Base-by-base conservation (phyloP, 2,329 filamentous ascomycete genomes). In the Tolypocladium ophioglossoides region DNA sequence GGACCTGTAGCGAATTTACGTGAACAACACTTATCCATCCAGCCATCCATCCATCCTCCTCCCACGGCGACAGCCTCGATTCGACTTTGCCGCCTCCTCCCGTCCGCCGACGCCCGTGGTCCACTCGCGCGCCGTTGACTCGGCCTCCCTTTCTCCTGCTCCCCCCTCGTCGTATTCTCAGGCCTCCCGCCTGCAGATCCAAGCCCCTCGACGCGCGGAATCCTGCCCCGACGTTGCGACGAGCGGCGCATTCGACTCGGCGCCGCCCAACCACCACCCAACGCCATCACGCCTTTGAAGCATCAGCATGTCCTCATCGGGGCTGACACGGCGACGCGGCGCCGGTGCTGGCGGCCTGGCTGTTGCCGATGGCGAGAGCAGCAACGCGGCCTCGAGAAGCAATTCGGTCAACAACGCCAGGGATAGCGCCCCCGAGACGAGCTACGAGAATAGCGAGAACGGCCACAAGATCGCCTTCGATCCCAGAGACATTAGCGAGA, bases 391-490 rank as follows among this genome's bases (percentile, higher is more conserved):
- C 58, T 78, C 83, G 76, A 74, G 78, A 64, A 73, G 83, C 76
- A 77, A 82, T 65, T 78, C 77, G 48, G 71, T 78, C 56, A 72
- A 70, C 64, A 79, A 79, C 67, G 69, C 73, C 65, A 74, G 73
- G 66, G 80, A 82, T 65, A 74, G 64, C 66, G 75, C 70, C 59
- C 83, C 82, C 65, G 83, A 85, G 74, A 96, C 94, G 57, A 92
- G 87, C 66, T 97, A 95, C 77, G 87, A 91, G 74, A 91, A 79
- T 68, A 80, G 87, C 70, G 92, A 95, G 74, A 96, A 96, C 75
- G 94, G 94, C 62, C 94, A 97, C 80, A 96, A 95, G 79, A 97
- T 99, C 72, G 94, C 91, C 55, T 99, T 90, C 71, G 94, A 99
- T 72, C 94, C 94, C 56, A 82, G 92, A 72, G 94, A 99, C 72